A percentile compares a stretch with the other conserved stretches of the same genome.
These are phyloP conservation scores for Boletus huronensis DNA, from an alignment of 768 basidiomycete genomes.

Conservation along the genomic window DNA sequence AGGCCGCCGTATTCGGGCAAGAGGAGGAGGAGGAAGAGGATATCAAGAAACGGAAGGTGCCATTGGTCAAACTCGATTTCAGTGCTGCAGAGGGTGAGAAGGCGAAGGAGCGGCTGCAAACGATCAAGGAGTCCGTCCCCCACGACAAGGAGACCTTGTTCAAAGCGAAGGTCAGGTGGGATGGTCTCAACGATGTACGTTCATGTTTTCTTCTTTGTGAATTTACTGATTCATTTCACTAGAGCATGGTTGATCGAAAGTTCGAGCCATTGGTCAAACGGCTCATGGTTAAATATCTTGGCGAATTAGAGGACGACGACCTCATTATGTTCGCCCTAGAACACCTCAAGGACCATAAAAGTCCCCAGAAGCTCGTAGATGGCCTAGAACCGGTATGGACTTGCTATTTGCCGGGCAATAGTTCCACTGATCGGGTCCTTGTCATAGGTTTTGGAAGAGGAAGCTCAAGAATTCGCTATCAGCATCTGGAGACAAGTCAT, in stretches of 20 bases:
- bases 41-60: conserved; percentile 75
- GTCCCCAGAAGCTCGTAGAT: conserved; percentile 80
- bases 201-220: conserved; percentile 1
- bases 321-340: conserved; percentile 92
- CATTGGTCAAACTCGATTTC: conserved; percentile 88
- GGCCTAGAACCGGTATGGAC: conserved; percentile 83
- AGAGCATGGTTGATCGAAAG: conserved; percentile 83
- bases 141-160: conserved; percentile 74
- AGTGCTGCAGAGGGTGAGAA: conserved; percentile 80
- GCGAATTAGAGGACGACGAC: conserved; percentile 91
- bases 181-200: conserved; percentile 82
- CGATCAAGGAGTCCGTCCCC: conserved; percentile 71
- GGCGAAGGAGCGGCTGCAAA: conserved; percentile 74
- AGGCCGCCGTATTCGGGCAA: conserved; percentile 65
- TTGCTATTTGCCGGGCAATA: neutral
- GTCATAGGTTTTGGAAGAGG: conserved; percentile 84
- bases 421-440: neutral
- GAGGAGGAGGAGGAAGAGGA: conserved; percentile 87
- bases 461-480: conserved; percentile 75
- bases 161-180: conserved; percentile 88
- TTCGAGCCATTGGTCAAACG: conserved; percentile 80
- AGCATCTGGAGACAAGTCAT: conserved; percentile 89
- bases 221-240: conserved; percentile 14
- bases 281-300: conserved; percentile 83
- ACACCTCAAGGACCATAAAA: conserved; percentile 87